Evolutionary conservation across 73 alveolate genomes (phyloP), one percentile per base, ranked within the genome.

Genomic region (Stentor roeselii): DNA sequence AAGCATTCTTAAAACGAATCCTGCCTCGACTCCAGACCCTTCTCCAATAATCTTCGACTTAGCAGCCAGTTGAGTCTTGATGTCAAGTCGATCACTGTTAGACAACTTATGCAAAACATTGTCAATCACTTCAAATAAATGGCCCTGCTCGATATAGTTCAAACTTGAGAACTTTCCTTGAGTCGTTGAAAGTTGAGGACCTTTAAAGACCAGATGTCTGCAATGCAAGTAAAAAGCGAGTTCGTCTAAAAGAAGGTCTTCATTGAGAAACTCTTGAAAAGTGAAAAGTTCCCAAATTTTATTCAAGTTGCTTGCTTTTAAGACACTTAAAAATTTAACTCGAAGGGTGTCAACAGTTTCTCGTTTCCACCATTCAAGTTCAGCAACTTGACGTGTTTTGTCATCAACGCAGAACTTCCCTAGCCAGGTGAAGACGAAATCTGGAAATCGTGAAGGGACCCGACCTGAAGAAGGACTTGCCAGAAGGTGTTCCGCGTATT

Each of bases 341-440:
- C 96, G 58, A 1, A 88, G 34, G 11, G 84, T 77, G 82, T 92
- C 97, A 3, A 90, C 91, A 32, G 74, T 60, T n/a, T 83, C 94
- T 61, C 85, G 75, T 78, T 93, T 95, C 59, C 83, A 87, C 74
- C 88, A 93, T 78, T 88, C 93, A 31, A 93, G 84, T 36, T 77
- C 36, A 59, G 91, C 75, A 31, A 93, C 86, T 78, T 82, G 27
- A 80, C 95, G 39, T 3, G 92, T 89, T 3, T 67, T 35, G 11
- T 85, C 60, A 78, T 93, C 96, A 42, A 93, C 91, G 3, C 84
- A 60, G 80, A 86, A 91, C 15, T 76, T 58, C 21, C 98, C 95
- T 1, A 93, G 82, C 98, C 98, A 93, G 1, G 93, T 86, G 80
- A 88, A 93, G 30, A 89, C 94, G 83, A 93, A 93, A 60, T 93